Evolutionary conservation across 2,329 filamentous ascomycete species (phyloP), one percentile per base, ranked within the genome.

Genomic region (Cephalotrichum gorgonifer): DNA sequence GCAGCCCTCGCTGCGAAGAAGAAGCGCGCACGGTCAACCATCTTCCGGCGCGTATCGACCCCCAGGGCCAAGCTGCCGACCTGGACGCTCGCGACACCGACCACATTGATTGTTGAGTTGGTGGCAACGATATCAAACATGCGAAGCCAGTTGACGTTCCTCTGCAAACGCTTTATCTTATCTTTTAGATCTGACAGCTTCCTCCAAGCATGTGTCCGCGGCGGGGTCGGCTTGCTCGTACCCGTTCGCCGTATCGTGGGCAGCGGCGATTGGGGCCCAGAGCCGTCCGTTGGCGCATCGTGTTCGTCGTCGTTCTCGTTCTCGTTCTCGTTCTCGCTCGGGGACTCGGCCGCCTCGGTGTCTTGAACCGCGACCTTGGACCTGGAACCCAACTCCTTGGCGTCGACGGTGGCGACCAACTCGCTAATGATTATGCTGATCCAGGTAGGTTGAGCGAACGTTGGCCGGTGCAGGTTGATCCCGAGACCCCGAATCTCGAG

Each of bases 361-460:
- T 59, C 62, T 15, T 58, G 52, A 22, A 52, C 44, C 26, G 58
- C 51, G 15, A 57, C 56, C 55, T 73, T 76, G 48, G 69, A 70
- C 25, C 69, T 69, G 23, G 28, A 23, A 55, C 79, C 77, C 39
- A 93, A 66, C 44, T 80, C 76, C 52, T 78, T 76, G 43, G 89
- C 71, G 61, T 98, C 88, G 41, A 97, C 64, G 0, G 88, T 94
- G 46, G 98, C 75, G 45, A 83, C 86, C 45, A 96, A 72, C 62
- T 96, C 93, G 58, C 81, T 87, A 52, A 98, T 69, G 8, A 93
- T 86, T 46, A 98, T 75, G 63, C 90, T 97, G 58, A 95, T 72
- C 89, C 91, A 97, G 54, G 94, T 97, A 42, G 93, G 93, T 64
- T 97, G 89, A 43, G 91, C 88, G 67, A 98, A 97, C 6, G 93